Conservation (phyloP, 805 yeast genomes). For the Ogataea thermomethanolica region DNA sequence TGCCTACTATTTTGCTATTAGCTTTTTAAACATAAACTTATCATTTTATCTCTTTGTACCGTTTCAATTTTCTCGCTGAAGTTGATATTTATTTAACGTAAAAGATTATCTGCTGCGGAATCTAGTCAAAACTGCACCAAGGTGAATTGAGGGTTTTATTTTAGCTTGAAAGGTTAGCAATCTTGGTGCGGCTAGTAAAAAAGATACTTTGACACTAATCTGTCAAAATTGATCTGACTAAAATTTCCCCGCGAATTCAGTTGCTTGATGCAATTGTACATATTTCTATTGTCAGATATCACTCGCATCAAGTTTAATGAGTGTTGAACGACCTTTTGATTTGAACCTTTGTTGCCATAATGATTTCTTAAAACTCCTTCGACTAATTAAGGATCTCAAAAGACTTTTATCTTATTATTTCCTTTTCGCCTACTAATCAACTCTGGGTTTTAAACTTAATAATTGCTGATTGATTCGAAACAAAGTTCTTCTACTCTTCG, state of each 20-base stretch:
- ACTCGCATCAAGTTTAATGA: constrained; percentile 1
- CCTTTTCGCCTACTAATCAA: not conserved
- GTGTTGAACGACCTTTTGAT: constrained; percentile 4
- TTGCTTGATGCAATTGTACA: constrained; percentile 5
- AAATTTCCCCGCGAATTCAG: constrained; percentile 5
- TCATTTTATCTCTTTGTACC: no score
- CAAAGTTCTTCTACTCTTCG: not conserved
- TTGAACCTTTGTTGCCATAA: not conserved
- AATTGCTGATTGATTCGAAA: not conserved
- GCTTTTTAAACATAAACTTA: no score
- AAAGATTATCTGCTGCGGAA: no score
- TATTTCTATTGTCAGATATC: not conserved
- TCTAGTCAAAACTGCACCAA: no score
- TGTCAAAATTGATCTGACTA: not conserved
- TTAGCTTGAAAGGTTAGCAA: no score
- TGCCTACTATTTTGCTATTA: no score
- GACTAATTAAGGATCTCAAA: not conserved
- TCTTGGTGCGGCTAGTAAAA: no score
- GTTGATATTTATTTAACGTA: no score
- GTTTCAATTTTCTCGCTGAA: no score
- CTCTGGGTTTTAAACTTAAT: not conserved
- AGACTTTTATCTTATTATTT: not conserved
- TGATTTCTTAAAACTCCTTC: not conserved
- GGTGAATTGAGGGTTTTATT: no score
- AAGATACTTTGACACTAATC: not conserved